Conservation (phyloP, 495 filamentous ascomycete genomes). For the Bathelium albidoporum region DNA sequence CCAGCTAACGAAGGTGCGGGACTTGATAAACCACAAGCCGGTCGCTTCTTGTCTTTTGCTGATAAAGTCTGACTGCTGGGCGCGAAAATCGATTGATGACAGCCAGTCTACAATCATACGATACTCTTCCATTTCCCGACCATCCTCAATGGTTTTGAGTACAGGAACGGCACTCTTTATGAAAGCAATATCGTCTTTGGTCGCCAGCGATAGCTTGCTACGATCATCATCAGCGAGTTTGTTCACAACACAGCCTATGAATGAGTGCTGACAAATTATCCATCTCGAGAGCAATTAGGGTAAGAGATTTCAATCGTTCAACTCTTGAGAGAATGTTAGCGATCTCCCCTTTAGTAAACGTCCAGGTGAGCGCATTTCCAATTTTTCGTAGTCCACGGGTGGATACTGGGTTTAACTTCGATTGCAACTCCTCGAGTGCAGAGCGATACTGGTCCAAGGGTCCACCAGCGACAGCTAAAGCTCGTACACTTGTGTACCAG, state of each 20-base stretch:
- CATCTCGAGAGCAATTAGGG: constrained; percentile 22
- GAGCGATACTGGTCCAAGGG: constrained; percentile 22
- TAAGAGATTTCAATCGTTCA: constrained; percentile 24
- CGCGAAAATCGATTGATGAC: constrained; percentile 3
- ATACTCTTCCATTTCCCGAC: neutral
- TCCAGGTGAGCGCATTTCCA: constrained; percentile 20
- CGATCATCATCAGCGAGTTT: neutral
- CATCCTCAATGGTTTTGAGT: neutral
- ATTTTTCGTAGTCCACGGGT: constrained; percentile 8
- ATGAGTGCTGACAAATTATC: constrained; percentile 24
- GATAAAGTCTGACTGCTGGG: constrained; percentile 31
- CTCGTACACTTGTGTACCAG: constrained; percentile 18
- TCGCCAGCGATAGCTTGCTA: constrained; percentile 19
- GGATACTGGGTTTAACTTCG: constrained; percentile 11
- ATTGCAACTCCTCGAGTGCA: constrained; percentile 20
- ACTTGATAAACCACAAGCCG: constrained; percentile 34
- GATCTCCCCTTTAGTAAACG: constrained; percentile 25
- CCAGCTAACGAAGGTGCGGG: constrained; percentile 30
- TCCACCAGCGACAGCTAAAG: constrained; percentile 19
- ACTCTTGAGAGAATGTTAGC: constrained; percentile 17
- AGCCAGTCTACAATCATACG: neutral
- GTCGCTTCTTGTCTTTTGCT: constrained; percentile 30
- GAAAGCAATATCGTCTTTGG: constrained; percentile 13
- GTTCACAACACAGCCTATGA: too few species aligned
- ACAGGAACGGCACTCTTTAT: neutral